Conservation (phyloP, 2,329 filamentous ascomycete species). For the Niveomyces coronatus region DNA sequence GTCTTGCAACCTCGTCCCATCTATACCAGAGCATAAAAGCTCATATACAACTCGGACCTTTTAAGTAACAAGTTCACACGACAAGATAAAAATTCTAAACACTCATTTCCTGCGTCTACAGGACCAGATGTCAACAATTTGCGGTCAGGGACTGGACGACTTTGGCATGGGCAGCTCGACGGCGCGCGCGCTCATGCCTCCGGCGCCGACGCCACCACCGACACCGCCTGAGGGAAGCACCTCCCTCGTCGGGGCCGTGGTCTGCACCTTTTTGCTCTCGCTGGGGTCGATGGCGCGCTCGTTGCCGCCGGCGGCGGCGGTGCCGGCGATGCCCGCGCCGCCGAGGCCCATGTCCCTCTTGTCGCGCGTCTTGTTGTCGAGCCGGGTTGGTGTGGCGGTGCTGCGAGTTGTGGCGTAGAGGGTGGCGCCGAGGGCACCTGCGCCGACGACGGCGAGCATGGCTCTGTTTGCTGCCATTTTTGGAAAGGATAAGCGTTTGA, state of each 20-base stretch:
- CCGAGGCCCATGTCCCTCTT: not conserved
- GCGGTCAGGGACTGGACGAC: not conserved
- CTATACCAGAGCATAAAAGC: too few species aligned
- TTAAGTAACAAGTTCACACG: not conserved
- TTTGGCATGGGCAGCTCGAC: constrained; percentile 14
- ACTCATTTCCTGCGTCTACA: not conserved
- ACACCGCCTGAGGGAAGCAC: constrained; percentile 24
- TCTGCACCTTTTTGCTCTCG: constrained; percentile 13
- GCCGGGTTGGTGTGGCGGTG: not conserved
- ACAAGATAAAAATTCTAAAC: not conserved
- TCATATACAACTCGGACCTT: too few species aligned
- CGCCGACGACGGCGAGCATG: constrained; percentile 1
- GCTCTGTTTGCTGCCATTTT: constrained; percentile 1
- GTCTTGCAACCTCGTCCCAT: too few species aligned
- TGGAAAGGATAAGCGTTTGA: not conserved
- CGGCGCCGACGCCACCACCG: constrained; percentile 22
- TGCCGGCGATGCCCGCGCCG: not conserved
- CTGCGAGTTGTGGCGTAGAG: not conserved
- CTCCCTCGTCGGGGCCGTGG: constrained; percentile 17
- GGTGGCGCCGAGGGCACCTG: constrained; percentile 1
- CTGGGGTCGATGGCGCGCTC: constrained; percentile 5
- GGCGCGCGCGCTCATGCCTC: constrained; percentile 18
- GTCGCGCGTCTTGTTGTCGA: constrained; percentile 2
- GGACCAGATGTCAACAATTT: not conserved
- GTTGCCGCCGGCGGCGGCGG: not conserved